Conservation (phyloP, 2,329 filamentous ascomycete species). For the Aureobasidium sp. region DNA sequence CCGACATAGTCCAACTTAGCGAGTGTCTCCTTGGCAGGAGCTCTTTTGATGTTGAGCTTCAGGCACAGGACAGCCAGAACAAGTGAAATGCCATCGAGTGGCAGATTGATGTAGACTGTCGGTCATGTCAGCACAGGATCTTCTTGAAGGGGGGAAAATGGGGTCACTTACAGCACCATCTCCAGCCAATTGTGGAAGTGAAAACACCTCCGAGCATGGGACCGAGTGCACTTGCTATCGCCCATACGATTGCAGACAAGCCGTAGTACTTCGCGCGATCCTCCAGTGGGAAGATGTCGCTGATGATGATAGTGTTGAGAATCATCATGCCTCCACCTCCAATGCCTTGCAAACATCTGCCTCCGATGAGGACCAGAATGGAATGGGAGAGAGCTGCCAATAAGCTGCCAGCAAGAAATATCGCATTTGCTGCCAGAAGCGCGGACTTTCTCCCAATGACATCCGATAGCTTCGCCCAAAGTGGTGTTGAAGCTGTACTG, state of each 20-base stretch:
- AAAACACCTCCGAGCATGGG: constrained; percentile 41
- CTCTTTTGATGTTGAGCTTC: constrained; percentile 51
- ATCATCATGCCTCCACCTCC: constrained; percentile 44
- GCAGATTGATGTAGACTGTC: constrained; percentile 50
- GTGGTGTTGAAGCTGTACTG: constrained; percentile 12
- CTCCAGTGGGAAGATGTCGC: constrained; percentile 44
- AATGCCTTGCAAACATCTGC: constrained; percentile 50
- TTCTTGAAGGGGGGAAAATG: constrained; percentile 18
- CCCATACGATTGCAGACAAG: constrained; percentile 35
- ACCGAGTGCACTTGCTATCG: constrained; percentile 37
- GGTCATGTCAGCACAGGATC: constrained; percentile 32
- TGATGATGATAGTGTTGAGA: constrained; percentile 44
- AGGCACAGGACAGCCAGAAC: constrained; percentile 45
- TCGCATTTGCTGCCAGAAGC: background rate
- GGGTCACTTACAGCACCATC: constrained; percentile 15
- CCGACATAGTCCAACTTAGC: constrained; percentile 51
- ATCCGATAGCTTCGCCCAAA: constrained; percentile 11
- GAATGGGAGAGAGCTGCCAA: constrained; percentile 20
- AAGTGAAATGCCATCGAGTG: constrained; percentile 44
- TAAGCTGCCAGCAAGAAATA: constrained; percentile 19
- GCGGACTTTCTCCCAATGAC: constrained; percentile 2
- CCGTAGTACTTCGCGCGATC: constrained; percentile 41
- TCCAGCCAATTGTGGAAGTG: constrained; percentile 18
- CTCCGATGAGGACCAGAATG: constrained; percentile 41
- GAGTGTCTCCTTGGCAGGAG: constrained; percentile 42